Base-by-base conservation (phyloP, 2,329 filamentous ascomycete genomes). In the Alternaria incomplexa region DNA sequence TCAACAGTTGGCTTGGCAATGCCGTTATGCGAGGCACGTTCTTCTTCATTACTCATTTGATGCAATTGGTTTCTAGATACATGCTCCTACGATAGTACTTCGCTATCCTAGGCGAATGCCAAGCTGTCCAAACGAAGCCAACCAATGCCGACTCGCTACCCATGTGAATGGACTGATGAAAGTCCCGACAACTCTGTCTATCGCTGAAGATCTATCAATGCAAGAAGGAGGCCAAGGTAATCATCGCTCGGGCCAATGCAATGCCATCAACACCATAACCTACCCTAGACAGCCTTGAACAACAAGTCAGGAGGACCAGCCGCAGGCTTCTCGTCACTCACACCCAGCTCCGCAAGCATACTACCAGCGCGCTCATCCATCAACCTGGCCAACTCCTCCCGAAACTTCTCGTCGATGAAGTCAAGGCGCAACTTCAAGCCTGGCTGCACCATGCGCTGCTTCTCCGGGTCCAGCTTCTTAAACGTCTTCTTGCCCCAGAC, bases 381-480 rank as follows among this genome's bases (percentile, higher is more conserved):
- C 44, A 65, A 10, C 20, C 47, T 36, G 6, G 40, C 30, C 13
- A 73, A 50, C 40, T 64, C 60, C 10, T 22, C 17, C 54, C 54
- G 59, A 20, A 68, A 64, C 28, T 11, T 20, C 5, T 26, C 22
- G n/a, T 60, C 52, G 17, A 73, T 53, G 10, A 52, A 28, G 6
- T 66, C 69, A 10, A 73, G 64, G 13, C 62, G 54, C 51, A 73
- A 44, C 15, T 68, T 61, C n/a, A 73, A 54, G 23, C 62, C 64
- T 1, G 58, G 53, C 20, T 32, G 55, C 13, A 65, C 51, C n/a
- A 36, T 22, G 8, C 47, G 20, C 36, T 60, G 62, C 10, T 45
- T 51, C 0, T n/a, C 56, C 6, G 26, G 9, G 5, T 61, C 36
- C 7, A 70, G 59, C 13, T 52, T 46, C 9, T 46, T 58, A 23